Evolutionary conservation across 805 yeast species (phyloP).

Genomic region (Kuraishia piskuri): DNA sequence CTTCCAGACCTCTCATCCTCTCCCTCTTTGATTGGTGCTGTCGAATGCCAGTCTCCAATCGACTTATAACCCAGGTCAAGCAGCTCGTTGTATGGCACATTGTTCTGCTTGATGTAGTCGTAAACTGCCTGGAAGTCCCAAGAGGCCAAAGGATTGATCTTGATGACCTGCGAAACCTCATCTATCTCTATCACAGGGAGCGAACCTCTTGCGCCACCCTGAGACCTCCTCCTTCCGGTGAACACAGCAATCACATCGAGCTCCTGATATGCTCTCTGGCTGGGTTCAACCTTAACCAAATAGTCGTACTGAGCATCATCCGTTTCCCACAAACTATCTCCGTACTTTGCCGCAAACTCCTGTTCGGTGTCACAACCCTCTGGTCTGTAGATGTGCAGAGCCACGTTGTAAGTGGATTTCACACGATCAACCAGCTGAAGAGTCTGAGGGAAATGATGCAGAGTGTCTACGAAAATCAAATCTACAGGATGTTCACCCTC

Average conservation of each 20-base stretch:
- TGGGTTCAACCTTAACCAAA: conserved; percentile 87
- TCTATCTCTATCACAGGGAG: conserved; percentile 76
- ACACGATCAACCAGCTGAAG: conserved; percentile 59
- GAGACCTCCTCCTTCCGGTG: conserved; percentile 86
- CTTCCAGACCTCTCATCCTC: conserved; percentile 97
- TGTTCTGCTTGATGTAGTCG: conserved; percentile 53
- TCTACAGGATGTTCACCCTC: conserved; percentile 41
- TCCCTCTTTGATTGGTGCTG: conserved; percentile 80
- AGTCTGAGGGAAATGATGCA: conserved; percentile 95
- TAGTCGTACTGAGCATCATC: conserved; percentile 80
- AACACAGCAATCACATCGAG: conserved; percentile 74
- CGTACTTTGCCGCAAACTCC: conserved; percentile 62
- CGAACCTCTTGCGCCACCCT: conserved; percentile 74
- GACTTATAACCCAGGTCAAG: conserved; percentile 84
- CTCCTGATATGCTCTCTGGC: conserved; percentile 72
- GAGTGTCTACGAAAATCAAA: conserved; percentile 79
- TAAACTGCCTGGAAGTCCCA: conserved; percentile 76
- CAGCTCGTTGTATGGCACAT: conserved; percentile 81
- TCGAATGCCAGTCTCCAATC: conserved; percentile 93
- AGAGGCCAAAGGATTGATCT: conserved; percentile 81
- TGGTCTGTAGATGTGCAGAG: conserved; percentile 64
- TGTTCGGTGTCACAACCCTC: conserved; percentile 39
- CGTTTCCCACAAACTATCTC: conserved; percentile 74
- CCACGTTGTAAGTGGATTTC: conserved; percentile 45
- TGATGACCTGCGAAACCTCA: conserved; percentile 57